Conservation (phyloP, 2,329 filamentous ascomycete species). For the Apiospora marii region DNA sequence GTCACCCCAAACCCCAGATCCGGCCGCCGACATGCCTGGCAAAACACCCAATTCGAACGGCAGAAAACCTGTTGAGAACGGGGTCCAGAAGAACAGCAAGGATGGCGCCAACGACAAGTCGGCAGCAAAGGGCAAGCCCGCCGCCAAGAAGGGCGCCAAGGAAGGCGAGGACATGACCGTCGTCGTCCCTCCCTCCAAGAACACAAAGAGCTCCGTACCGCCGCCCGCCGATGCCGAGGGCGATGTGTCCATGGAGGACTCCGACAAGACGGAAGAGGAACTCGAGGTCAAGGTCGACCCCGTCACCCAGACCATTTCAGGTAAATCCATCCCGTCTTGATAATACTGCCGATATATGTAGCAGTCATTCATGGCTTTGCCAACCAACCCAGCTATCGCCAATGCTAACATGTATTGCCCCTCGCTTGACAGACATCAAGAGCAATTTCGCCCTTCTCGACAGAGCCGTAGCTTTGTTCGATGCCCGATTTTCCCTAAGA, state of each 20-base stretch:
- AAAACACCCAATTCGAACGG: constrained; percentile 78
- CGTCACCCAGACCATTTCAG: constrained; percentile 65
- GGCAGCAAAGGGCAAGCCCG: constrained; percentile 64
- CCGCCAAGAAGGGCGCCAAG: constrained; percentile 65
- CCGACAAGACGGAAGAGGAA: constrained; percentile 54
- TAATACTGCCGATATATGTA: background rate
- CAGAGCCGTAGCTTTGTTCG: constrained; percentile 90
- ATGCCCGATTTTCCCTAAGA: constrained; percentile 92
- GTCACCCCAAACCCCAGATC: background rate
- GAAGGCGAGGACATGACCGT: constrained; percentile 84
- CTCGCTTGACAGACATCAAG: constrained; percentile 77
- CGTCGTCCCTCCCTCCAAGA: constrained; percentile 78
- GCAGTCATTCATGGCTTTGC: background rate
- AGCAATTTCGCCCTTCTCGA: constrained; percentile 92
- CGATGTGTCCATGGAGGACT: constrained; percentile 75
- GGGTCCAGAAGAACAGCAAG: constrained; percentile 69
- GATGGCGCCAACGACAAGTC: constrained; percentile 72
- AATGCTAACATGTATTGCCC: constrained; percentile 5
- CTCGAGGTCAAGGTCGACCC: constrained; percentile 67
- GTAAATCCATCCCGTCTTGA: constrained; percentile 49
- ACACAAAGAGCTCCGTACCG: constrained; percentile 64
- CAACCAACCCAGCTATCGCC: background rate
- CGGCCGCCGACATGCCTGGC: constrained; percentile 65
- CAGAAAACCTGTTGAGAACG: constrained; percentile 74
- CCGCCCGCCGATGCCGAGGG: constrained; percentile 68